Evolutionary conservation across 2,329 filamentous ascomycete species (phyloP).

Genomic region (Fonsecaea nubica): DNA sequence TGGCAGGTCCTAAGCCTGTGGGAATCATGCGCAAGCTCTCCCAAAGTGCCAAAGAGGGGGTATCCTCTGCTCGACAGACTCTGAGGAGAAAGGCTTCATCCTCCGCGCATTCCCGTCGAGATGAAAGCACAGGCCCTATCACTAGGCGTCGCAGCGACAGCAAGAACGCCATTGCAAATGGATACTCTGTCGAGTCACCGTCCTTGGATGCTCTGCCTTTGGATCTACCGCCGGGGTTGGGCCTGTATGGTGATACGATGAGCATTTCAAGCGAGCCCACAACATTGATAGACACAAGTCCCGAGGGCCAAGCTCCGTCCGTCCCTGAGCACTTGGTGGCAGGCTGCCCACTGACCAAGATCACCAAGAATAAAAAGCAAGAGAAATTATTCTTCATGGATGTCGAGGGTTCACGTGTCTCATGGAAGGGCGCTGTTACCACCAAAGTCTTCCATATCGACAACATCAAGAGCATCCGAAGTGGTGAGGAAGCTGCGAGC

Average conservation of each 20-base stretch:
- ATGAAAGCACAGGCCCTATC: constrained; percentile 88
- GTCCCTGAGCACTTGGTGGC: constrained; percentile 78
- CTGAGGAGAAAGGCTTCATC: constrained; percentile 77
- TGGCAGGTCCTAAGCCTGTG: constrained; percentile 59
- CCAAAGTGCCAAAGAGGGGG: constrained; percentile 69
- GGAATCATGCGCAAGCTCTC: constrained; percentile 84
- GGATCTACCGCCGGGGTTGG: constrained; percentile 30
- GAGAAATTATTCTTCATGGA: constrained; percentile 80
- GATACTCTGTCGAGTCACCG: constrained; percentile 22
- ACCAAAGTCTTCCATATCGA: constrained; percentile 92
- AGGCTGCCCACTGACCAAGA: constrained; percentile 79
- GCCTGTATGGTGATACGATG: constrained; percentile 48
- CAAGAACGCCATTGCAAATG: constrained; percentile 67
- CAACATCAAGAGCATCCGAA: constrained; percentile 88
- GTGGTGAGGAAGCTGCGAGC: constrained; percentile 81
- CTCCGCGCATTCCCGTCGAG: constrained; percentile 75
- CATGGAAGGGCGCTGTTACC: constrained; percentile 80
- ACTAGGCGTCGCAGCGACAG: constrained; percentile 88
- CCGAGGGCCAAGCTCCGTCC: constrained; percentile 64
- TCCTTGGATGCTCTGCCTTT: constrained; percentile 30
- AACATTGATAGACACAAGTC: constrained; percentile 45
- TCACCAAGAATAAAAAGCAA: constrained; percentile 81
- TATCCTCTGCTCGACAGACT: constrained; percentile 57
- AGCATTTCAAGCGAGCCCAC: constrained; percentile 49
- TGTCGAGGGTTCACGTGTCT: constrained; percentile 81